Conservation (phyloP, 495 filamentous ascomycete genomes). For the Chaetomium cochliodes region DNA sequence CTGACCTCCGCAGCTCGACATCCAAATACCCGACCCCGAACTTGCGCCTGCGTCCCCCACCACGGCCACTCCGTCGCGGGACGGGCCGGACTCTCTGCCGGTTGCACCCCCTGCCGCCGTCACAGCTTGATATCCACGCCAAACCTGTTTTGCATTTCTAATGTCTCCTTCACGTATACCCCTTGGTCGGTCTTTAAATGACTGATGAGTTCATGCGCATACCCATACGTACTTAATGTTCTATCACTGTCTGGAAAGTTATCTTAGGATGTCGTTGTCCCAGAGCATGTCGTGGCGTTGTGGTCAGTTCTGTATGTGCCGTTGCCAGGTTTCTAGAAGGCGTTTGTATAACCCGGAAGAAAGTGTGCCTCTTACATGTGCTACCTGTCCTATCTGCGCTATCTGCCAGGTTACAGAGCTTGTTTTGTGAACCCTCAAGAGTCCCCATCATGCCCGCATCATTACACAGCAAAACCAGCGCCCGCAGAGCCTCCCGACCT, state of each 20-base stretch:
- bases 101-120: constrained; percentile 21
- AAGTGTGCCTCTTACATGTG: neutral
- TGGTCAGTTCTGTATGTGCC: neutral
- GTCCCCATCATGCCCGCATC: too few species aligned
- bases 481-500: too few species aligned
- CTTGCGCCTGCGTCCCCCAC: constrained; percentile 37
- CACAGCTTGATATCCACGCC: constrained; percentile 7
- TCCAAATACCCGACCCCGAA: constrained; percentile 41
- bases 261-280: neutral
- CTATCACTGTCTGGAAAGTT: neutral
- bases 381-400: neutral
- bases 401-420: too few species aligned
- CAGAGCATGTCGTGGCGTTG: constrained; percentile 7
- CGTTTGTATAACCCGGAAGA: neutral
- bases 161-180: constrained; percentile 13
- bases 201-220: constrained; percentile 15
- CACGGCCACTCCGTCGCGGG: constrained; percentile 28
- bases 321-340: neutral
- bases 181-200: constrained; percentile 3
- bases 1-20: constrained; percentile 37
- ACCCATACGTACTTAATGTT: constrained; percentile 10
- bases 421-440: too few species aligned
- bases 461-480: too few species aligned
- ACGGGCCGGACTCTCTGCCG: constrained; percentile 17
- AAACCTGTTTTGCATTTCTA: neutral